Conservation (phyloP, 2,329 filamentous ascomycete species). For the Fusarium penzigii region DNA sequence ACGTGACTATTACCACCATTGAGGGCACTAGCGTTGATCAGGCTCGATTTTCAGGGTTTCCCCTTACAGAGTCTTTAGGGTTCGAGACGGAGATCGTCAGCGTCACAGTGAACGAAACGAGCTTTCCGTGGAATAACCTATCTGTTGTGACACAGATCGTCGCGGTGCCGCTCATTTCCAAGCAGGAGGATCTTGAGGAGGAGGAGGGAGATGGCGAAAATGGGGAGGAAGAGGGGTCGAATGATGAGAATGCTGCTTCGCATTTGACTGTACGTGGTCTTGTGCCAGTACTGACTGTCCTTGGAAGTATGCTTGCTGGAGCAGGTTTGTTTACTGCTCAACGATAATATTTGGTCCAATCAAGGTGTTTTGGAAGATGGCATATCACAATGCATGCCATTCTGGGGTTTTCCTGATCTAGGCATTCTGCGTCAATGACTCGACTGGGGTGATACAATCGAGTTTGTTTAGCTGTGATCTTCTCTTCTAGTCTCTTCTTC, state of each 20-base stretch:
- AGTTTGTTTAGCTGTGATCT: too few relatives aligned
- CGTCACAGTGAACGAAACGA: neutral
- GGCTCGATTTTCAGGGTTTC: conserved; percentile 1
- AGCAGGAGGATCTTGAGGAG: conserved; percentile 12
- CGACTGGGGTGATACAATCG: too few relatives aligned
- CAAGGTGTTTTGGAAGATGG: too few relatives aligned
- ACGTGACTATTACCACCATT: conserved; percentile 8
- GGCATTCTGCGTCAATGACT: too few relatives aligned
- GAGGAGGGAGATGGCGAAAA: neutral
- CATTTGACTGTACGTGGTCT: neutral
- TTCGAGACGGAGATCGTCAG: neutral
- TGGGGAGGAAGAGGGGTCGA: neutral
- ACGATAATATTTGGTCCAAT: too few relatives aligned
- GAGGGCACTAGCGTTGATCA: conserved; percentile 9
- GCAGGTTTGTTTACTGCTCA: conserved; percentile 7
- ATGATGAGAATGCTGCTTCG: conserved; percentile 2
- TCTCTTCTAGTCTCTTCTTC: too few relatives aligned
- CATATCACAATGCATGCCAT: too few relatives aligned
- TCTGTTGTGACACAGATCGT: conserved; percentile 1
- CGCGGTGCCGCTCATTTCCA: conserved; percentile 16
- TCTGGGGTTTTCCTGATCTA: too few relatives aligned
- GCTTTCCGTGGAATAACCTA: neutral
- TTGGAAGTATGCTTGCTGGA: conserved; percentile 10
- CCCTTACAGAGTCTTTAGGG: neutral
- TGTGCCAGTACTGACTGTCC: neutral